A percentile compares a stretch with the other conserved stretches of the same genome.
These are phyloP conservation scores for Lichtheimia corymbifera DNA, from an alignment of 371 early-diverging fungal species.

Conservation along the genomic window DNA sequence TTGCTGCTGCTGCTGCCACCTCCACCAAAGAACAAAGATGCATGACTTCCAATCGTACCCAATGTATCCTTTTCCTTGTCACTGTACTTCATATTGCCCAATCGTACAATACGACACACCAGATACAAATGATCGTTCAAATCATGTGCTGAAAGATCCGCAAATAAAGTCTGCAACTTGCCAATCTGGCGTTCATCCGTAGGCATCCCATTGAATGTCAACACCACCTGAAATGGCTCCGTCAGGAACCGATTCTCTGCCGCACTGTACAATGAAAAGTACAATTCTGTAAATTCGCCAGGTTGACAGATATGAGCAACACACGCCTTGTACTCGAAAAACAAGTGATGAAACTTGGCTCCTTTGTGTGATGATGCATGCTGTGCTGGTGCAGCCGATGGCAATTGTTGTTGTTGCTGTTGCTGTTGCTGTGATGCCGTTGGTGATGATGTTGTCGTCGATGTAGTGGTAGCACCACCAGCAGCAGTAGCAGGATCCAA, in stretches of 20 bases:
- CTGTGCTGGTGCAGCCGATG: conserved; percentile 5
- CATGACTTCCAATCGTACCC: conserved; percentile 26
- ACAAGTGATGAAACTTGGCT: conserved; percentile 53
- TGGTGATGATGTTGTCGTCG: neutral
- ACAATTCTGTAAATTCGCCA: conserved; percentile 66
- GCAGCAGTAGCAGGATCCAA: too few relatives aligned
- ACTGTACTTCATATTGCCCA: conserved; percentile 61
- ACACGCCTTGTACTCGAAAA: conserved; percentile 66
- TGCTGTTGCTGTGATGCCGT: neutral
- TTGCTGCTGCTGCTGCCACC: conserved; percentile 19
- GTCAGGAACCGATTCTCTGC: conserved; percentile 53
- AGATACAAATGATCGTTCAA: conserved; percentile 56
- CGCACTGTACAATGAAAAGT: conserved; percentile 65
- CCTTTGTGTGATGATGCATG: conserved; percentile 23
- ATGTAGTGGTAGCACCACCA: neutral
- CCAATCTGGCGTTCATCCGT: conserved; percentile 55
- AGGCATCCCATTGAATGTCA: conserved; percentile 63
- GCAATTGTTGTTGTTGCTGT: conserved; percentile 11
- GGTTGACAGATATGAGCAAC: conserved; percentile 65
- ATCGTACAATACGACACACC: conserved; percentile 64
- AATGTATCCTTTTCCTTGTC: conserved; percentile 53
- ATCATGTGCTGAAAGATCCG: conserved; percentile 58
- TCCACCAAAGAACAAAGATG: conserved; percentile 27
- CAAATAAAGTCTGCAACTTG: conserved; percentile 57
- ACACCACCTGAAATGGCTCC: conserved; percentile 62